phyloP scores from a whole-genome alignment of 2,329 filamentous ascomycete genomes.

The Fusarium aywerte region DNA sequence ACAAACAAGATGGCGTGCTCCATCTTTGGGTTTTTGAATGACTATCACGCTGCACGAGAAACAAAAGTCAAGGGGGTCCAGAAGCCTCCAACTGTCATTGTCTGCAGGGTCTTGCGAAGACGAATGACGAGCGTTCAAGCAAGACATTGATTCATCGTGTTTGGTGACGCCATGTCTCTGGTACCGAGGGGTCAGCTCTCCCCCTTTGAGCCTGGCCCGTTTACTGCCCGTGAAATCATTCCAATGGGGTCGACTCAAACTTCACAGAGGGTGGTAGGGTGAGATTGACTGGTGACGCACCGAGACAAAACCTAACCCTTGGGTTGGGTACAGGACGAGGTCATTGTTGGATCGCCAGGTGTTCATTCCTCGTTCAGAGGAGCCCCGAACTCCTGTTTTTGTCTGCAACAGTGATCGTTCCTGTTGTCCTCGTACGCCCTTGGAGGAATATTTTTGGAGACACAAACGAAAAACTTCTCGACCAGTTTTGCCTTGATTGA shows the following conservation, averaged over 20 bases:
- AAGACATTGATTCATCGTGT: slow-evolving; percentile 31
- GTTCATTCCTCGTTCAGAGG: slow-evolving; percentile 17
- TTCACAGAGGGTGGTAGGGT: slow-evolving; percentile 32
- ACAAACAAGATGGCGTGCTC: slow-evolving; percentile 3
- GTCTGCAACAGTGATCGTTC: slow-evolving; percentile 8
- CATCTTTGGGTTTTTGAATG: background rate
- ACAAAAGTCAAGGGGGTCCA: slow-evolving; percentile 29
- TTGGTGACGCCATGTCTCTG: slow-evolving; percentile 35
- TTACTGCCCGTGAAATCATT: slow-evolving; percentile 25
- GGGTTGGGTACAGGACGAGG: slow-evolving; percentile 8
- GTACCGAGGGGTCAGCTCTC: slow-evolving; percentile 24
- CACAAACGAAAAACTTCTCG: background rate
- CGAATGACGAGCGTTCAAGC: slow-evolving; percentile 23
- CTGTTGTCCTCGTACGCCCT: background rate
- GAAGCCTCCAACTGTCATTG: slow-evolving; percentile 26
- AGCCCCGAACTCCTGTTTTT: slow-evolving; percentile 13
- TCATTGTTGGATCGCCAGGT: slow-evolving; percentile 22
- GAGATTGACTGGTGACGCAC: slow-evolving; percentile 33
- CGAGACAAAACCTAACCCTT: slow-evolving; percentile 19
- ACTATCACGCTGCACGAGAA: slow-evolving; percentile 22
- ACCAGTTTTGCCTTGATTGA: slow-evolving; percentile 20
- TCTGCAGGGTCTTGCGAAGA: slow-evolving; percentile 30
- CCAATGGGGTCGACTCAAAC: slow-evolving; percentile 23
- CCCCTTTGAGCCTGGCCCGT: slow-evolving; percentile 23
- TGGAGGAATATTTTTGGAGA: background rate